Percentiles rank a stretch among this genome's conserved stretches.
These are phyloP conservation scores for Eleusine coracana DNA, from an alignment of 176 grass and related monocot species.

Conservation along the genomic window DNA sequence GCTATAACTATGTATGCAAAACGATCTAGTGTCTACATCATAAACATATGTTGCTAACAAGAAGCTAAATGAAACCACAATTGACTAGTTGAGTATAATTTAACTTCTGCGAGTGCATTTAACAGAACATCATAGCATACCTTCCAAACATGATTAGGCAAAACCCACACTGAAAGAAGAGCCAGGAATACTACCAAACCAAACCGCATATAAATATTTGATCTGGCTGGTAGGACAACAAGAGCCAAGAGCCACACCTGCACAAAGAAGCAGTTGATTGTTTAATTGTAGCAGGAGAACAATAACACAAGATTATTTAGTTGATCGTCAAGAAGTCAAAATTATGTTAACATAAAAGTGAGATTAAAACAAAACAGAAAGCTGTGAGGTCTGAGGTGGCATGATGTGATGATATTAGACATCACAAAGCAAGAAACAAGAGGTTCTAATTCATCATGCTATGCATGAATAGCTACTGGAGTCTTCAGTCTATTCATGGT, in stretches of 20 bases:
- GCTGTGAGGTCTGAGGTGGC: not conserved
- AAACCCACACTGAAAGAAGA: slow-evolving; percentile 85
- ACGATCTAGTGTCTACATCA: slow-evolving; percentile 1
- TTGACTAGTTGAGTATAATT: not conserved
- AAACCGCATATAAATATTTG: slow-evolving; percentile 93
- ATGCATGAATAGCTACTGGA: not conserved
- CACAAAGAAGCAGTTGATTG: slow-evolving; percentile 31
- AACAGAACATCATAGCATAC: slow-evolving; percentile 45
- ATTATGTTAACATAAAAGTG: slow-evolving; percentile 10
- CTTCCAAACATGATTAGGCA: slow-evolving; percentile 85
- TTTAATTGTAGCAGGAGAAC: slow-evolving; percentile 10
- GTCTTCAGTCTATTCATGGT: not conserved
- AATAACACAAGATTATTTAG: slow-evolving; percentile 6
- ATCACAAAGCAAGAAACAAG: not conserved
- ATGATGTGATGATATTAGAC: not conserved
- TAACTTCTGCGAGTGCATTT: slow-evolving; percentile 12
- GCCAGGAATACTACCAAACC: slow-evolving; percentile 76
- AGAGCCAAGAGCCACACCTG: slow-evolving; percentile 95
- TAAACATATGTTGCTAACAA: not conserved
- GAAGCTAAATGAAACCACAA: slow-evolving; percentile 14
- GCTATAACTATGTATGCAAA: slow-evolving; percentile 1
- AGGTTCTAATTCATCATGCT: not conserved
- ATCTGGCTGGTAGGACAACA: slow-evolving; percentile 93
- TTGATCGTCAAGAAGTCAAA: not conserved
- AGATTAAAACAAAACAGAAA: slow-evolving; percentile 2